Conservation (phyloP, 2,329 filamentous ascomycete genomes). For the Cercospora janseana region DNA sequence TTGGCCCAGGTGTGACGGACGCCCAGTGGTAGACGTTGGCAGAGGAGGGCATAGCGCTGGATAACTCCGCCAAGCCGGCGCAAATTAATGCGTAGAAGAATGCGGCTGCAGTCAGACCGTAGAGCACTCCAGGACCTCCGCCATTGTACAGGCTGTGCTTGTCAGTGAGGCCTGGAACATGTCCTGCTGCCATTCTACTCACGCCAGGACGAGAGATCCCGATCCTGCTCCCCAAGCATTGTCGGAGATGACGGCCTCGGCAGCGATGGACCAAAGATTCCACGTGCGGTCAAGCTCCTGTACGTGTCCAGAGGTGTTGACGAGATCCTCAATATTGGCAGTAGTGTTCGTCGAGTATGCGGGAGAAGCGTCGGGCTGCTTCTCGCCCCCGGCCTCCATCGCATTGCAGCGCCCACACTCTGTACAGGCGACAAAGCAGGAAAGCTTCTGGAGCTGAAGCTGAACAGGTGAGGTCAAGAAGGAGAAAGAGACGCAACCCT, state of each 20-base stretch:
- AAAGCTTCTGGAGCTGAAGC: too few relatives aligned
- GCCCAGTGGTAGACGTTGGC: constrained; percentile 55
- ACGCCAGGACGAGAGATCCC: constrained; percentile 29
- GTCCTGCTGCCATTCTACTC: too few relatives aligned
- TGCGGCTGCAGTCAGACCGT: constrained; percentile 50
- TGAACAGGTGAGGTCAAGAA: too few relatives aligned
- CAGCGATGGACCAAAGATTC: constrained; percentile 48
- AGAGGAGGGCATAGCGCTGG: constrained; percentile 39
- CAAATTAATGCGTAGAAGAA: constrained; percentile 54
- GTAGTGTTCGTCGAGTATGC: neutral
- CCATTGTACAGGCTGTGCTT: constrained; percentile 45
- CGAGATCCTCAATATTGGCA: constrained; percentile 30
- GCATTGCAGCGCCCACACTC: too few relatives aligned
- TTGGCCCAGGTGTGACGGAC: constrained; percentile 48
- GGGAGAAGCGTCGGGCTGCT: neutral
- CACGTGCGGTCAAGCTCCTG: constrained; percentile 54
- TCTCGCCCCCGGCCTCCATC: too few relatives aligned
- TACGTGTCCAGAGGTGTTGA: constrained; percentile 53
- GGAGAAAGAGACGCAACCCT: too few relatives aligned
- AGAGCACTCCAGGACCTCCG: constrained; percentile 48
- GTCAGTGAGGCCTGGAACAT: neutral
- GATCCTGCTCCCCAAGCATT: constrained; percentile 37
- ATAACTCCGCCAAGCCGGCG: constrained; percentile 52
- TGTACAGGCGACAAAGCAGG: too few relatives aligned
- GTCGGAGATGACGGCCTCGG: constrained; percentile 42